Conservation (phyloP, 2,329 filamentous ascomycete genomes). For the Fonsecaea nubica region DNA sequence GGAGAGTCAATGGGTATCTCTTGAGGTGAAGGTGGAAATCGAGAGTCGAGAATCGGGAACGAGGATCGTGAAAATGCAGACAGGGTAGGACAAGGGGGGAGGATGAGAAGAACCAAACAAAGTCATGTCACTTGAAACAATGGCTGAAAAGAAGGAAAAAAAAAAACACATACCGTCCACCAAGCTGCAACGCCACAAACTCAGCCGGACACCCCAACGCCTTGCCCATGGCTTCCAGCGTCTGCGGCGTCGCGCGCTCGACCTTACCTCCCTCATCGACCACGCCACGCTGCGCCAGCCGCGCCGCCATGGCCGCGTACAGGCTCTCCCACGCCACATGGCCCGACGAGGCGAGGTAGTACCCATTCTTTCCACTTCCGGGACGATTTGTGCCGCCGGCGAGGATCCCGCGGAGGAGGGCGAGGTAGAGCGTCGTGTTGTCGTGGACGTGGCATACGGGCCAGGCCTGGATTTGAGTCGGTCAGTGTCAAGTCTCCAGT, state of each 20-base stretch:
- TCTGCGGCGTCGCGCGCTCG: conserved; percentile 45
- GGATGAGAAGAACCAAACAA: background rate
- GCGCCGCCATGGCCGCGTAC: conserved; percentile 54
- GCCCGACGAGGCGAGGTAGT: conserved; percentile 59
- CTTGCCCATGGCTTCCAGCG: conserved; percentile 51
- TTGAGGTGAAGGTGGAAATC: background rate
- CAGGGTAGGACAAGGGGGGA: background rate
- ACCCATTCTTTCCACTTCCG: conserved; percentile 54
- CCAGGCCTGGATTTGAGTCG: conserved; percentile 52
- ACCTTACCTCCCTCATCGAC: conserved; percentile 42
- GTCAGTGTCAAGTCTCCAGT: background rate
- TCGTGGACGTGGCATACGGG: conserved; percentile 61
- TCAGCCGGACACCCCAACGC: conserved; percentile 47
- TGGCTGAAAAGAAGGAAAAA: background rate
- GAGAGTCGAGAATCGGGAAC: too few relatives aligned
- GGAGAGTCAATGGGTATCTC: background rate
- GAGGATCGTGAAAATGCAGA: too few relatives aligned
- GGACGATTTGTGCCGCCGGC: conserved; percentile 43
- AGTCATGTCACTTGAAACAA: too few relatives aligned
- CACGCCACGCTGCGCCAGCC: conserved; percentile 50
- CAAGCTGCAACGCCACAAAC: conserved; percentile 51
- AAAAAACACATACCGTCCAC: conserved; percentile 50
- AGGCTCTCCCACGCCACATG: conserved; percentile 59
- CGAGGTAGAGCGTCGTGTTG: conserved; percentile 55
- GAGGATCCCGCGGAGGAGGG: conserved; percentile 56